phyloP scores from a whole-genome alignment of 371 early-diverging fungal species.

The Zancudomyces culisetae region DNA sequence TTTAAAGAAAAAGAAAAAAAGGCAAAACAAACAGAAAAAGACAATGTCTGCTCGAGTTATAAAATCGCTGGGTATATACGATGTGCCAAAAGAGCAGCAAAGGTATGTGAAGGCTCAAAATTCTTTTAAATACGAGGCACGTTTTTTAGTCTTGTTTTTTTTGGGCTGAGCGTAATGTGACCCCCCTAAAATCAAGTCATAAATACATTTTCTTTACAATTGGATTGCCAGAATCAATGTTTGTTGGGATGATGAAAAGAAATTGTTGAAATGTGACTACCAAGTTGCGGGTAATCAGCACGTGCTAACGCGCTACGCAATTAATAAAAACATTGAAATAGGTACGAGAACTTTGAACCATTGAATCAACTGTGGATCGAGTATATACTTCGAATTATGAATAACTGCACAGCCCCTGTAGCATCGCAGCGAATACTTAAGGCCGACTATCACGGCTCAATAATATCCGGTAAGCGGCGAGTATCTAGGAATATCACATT shows the following conservation, averaged over 20 bases:
- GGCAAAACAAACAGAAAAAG: conserved; percentile 18
- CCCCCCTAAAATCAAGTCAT: not conserved
- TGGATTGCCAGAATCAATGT: too few species aligned
- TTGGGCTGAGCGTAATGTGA: not conserved
- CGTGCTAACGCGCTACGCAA: too few species aligned
- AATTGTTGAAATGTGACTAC: too few species aligned
- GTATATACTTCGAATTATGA: conserved; percentile 50
- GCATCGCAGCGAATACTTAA: conserved; percentile 48
- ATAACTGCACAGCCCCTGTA: conserved; percentile 13
- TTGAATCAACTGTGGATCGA: conserved; percentile 60
- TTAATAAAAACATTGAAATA: conserved; percentile 5
- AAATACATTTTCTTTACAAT: too few species aligned
- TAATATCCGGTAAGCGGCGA: conserved; percentile 38
- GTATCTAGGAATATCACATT: conserved; percentile 5
- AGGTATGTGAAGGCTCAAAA: conserved; percentile 15
- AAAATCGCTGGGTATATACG: conserved; percentile 35
- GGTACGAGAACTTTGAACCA: conserved; percentile 44
- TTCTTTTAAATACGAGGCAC: not conserved
- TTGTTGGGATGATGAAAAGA: too few species aligned
- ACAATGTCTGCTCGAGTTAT: conserved; percentile 39
- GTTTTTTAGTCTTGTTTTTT: not conserved
- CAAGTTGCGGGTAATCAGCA: too few species aligned
- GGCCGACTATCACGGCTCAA: conserved; percentile 71
- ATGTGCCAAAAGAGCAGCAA: conserved; percentile 31
- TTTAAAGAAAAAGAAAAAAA: conserved; percentile 1